Conservation (phyloP, 495 filamentous ascomycete genomes). For the Lasiosphaeris hirsuta region DNA sequence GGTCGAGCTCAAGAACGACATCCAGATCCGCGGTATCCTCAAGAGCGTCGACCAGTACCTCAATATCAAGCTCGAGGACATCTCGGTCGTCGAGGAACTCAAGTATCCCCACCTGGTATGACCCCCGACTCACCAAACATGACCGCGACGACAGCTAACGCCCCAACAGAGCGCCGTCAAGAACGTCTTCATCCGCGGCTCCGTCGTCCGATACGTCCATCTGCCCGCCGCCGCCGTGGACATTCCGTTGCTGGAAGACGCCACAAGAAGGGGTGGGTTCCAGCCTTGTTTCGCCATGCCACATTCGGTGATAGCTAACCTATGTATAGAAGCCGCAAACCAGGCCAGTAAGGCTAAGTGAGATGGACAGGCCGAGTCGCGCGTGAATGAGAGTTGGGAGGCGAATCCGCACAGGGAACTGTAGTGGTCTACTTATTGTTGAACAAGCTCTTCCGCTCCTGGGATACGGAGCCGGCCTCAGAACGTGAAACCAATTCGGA, state of each 20-base stretch:
- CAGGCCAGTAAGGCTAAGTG: constrained; percentile 16
- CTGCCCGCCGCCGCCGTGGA: constrained; percentile 85
- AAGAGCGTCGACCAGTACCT: constrained; percentile 98
- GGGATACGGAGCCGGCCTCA: too few relatives aligned
- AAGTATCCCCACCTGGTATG: constrained; percentile 88
- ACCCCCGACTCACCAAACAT: not conserved
- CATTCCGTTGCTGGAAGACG: constrained; percentile 88
- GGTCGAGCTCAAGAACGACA: constrained; percentile 98
- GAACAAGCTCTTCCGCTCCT: too few relatives aligned
- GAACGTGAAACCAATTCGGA: too few relatives aligned
- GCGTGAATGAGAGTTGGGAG: too few relatives aligned
- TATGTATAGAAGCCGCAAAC: constrained; percentile 13
- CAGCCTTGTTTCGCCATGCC: not conserved
- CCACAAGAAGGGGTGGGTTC: constrained; percentile 80
- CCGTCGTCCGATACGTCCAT: constrained; percentile 94
- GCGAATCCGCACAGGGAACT: not conserved
- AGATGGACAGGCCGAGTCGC: not conserved
- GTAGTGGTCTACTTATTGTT: too few relatives aligned
- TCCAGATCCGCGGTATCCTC: constrained; percentile 87
- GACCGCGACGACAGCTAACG: not conserved
- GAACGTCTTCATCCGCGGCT: constrained; percentile 96
- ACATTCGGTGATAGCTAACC: not conserved
- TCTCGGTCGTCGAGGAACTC: constrained; percentile 82
- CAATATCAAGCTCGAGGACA: constrained; percentile 98
- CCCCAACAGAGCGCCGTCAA: constrained; percentile 72